phyloP scores from a whole-genome alignment of 2,329 filamentous ascomycete species.

The Pyricularia pennisetigena region DNA sequence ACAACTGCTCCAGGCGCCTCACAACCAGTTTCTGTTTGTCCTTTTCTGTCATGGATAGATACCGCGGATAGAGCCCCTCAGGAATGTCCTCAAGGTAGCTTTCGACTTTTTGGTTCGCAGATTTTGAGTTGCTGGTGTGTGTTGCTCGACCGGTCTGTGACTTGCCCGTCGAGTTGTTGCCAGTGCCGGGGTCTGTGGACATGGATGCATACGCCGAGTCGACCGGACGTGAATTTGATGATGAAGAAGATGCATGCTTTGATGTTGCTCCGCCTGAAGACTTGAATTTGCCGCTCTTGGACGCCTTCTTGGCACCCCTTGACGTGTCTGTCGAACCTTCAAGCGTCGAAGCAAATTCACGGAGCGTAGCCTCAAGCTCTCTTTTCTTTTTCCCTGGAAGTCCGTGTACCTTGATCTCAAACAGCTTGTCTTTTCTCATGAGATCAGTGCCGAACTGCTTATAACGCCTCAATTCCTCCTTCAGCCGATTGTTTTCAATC shows the following conservation, averaged over 20 bases:
- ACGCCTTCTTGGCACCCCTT: slow-evolving; percentile 30
- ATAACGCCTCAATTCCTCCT: slow-evolving; percentile 61
- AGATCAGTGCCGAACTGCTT: slow-evolving; percentile 57
- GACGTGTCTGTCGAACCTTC: slow-evolving; percentile 35
- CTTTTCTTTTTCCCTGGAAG: slow-evolving; percentile 63
- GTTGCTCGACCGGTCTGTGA: not conserved
- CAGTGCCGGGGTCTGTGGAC: slow-evolving; percentile 39
- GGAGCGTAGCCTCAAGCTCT: slow-evolving; percentile 64
- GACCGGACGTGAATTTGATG: slow-evolving; percentile 43
- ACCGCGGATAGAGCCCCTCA: slow-evolving; percentile 53
- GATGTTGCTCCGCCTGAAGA: slow-evolving; percentile 32
- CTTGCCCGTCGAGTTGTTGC: slow-evolving; percentile 17
- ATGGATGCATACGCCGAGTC: slow-evolving; percentile 63
- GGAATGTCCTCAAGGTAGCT: slow-evolving; percentile 66
- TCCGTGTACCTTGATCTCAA: slow-evolving; percentile 73
- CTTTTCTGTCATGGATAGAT: slow-evolving; percentile 56
- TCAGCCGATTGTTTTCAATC: slow-evolving; percentile 71
- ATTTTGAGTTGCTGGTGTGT: slow-evolving; percentile 18
- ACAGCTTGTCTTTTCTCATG: slow-evolving; percentile 65
- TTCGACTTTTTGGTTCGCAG: slow-evolving; percentile 52
- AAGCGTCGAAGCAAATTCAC: slow-evolving; percentile 58
- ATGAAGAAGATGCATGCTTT: slow-evolving; percentile 42
- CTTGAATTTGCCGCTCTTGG: slow-evolving; percentile 24
- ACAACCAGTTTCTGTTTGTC: slow-evolving; percentile 72
- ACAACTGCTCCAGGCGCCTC: slow-evolving; percentile 67